Evolutionary conservation across 2,329 filamentous ascomycete species (phyloP), one percentile per base, ranked within the genome.

Genomic region (Fusarium sp.): DNA sequence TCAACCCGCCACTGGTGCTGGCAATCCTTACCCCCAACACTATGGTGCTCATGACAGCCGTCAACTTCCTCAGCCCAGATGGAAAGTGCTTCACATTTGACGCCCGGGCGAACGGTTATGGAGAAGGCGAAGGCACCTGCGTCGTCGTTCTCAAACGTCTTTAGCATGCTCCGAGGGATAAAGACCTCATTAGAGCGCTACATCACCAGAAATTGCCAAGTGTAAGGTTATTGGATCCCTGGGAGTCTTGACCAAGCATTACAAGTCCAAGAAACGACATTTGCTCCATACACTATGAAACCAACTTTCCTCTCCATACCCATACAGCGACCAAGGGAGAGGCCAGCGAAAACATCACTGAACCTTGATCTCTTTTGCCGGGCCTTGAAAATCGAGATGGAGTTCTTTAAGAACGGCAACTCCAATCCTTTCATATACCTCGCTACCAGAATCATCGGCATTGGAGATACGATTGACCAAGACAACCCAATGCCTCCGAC

Each of bases 31-130:
- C 86, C 0, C 88, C 88, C 0, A 87, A 86, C 62, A 89, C 87
- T 5, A 88, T 89, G 76, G 86, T 89, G 82, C 86, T 86, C 1
- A 89, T 89, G 87, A 87, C 86, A 2, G 86, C 85, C 5, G 78
- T 89, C 20, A 88, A 87, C 70, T 88, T 90, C 60, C 80, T 90
- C 1, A 87, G 87, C 43, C 84, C 86, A 2, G 84, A 87, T 65
- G 87, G 88, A 2, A 87, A 84, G 67, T 86, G 83, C 43, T 86
- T 86, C 68, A 88, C 88, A 6, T 92, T 89, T 76, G 91, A 91
- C 74, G 78, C 83, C n/a, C 84, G 85, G 5, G 91, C 89, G 20
- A 88, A 89, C 67, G 92, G 92, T 1, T 93, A 93, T 76, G 90
- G 88, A 0, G 85, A 91, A 35, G 91, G 91, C 1, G 92, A 93